phyloP scores from a whole-genome alignment of 2,329 filamentous ascomycete species.

The Capronia americana region DNA sequence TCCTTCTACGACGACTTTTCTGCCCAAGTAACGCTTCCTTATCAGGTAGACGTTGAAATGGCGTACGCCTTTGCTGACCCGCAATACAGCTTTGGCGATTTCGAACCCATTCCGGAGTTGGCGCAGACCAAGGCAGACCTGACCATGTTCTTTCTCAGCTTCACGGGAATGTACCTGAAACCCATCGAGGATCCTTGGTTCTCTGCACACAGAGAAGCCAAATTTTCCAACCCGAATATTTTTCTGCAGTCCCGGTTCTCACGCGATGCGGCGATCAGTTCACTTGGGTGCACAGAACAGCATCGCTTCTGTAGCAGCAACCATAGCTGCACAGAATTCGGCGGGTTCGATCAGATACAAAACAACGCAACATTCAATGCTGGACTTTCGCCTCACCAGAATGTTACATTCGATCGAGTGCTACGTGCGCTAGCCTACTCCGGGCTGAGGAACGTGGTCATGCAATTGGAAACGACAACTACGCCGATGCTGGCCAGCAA shows the following conservation, averaged over 20 bases:
- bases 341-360: slow-evolving; percentile 33
- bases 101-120: slow-evolving; percentile 30
- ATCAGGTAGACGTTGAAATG: slow-evolving; percentile 23
- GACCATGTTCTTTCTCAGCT: slow-evolving; percentile 32
- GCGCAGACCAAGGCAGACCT: slow-evolving; percentile 21
- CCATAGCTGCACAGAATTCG: slow-evolving; percentile 26
- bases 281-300: slow-evolving; percentile 33
- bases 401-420: slow-evolving; percentile 34
- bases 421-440: slow-evolving; percentile 15
- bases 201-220: slow-evolving; percentile 18
- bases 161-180: slow-evolving; percentile 27
- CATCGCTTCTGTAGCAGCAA: slow-evolving; percentile 33
- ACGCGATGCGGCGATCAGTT: slow-evolving; percentile 29
- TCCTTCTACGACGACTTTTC: slow-evolving; percentile 30
- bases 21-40: slow-evolving; percentile 22
- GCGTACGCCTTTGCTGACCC: slow-evolving; percentile 13
- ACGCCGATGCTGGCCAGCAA: background rate
- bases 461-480: background rate
- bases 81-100: slow-evolving; percentile 19
- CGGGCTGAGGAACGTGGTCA: background rate
- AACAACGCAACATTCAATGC: slow-evolving; percentile 25
- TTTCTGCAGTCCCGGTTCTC: background rate
- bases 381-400: slow-evolving; percentile 24
- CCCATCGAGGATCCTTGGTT: slow-evolving; percentile 35
- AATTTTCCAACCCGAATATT: background rate